phyloP scores from a whole-genome alignment of 768 basidiomycete species.

The Termitomyces heimii region DNA sequence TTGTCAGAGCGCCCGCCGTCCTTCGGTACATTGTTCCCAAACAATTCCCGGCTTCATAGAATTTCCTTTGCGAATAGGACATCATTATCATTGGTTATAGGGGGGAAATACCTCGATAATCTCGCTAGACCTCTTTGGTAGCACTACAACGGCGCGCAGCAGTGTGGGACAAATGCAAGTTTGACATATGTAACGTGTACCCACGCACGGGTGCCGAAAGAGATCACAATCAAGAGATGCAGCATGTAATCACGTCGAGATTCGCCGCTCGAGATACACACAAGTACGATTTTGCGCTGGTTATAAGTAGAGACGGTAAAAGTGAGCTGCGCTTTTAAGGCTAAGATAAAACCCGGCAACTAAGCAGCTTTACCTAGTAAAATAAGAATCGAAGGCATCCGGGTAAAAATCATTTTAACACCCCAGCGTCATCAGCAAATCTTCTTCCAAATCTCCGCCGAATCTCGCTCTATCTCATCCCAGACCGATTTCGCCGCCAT shows the following conservation, averaged over 20 bases:
- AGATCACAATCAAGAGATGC: neutral
- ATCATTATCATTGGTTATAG: neutral
- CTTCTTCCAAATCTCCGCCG: neutral
- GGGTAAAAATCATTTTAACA: neutral
- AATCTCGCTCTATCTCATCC: neutral
- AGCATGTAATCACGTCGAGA: neutral
- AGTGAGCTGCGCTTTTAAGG: neutral
- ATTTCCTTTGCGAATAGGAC: neutral
- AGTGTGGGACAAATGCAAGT: neutral
- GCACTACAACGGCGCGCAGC: neutral
- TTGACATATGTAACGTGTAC: neutral
- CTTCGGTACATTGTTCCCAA: neutral
- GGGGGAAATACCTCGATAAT: neutral
- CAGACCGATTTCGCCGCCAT: neutral
- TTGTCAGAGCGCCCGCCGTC: neutral
- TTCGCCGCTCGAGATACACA: neutral
- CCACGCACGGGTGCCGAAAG: neutral
- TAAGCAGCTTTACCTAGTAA: neutral
- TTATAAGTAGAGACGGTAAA: neutral
- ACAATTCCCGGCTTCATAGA: neutral
- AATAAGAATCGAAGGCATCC: neutral
- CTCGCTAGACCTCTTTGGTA: neutral
- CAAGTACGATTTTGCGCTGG: neutral
- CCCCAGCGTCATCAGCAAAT: neutral
- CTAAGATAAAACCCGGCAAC: neutral